phyloP scores from a whole-genome alignment of 345 rosid genomes.

The Lepidium sativum region DNA sequence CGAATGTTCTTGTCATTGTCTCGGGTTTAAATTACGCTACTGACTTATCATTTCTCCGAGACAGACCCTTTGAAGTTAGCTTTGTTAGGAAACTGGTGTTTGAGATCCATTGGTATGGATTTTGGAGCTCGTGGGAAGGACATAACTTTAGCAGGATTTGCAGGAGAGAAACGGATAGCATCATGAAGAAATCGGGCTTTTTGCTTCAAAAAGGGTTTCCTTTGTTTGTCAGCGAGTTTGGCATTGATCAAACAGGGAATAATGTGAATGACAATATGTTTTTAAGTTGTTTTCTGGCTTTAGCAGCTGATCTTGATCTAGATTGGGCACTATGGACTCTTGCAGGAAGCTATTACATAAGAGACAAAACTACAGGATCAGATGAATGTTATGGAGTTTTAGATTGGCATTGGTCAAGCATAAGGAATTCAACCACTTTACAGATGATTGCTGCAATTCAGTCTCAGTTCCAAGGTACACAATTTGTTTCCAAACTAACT shows the following conservation, averaged over 20 bases:
- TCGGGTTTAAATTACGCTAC: conserved; percentile 69
- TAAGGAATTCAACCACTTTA: conserved; percentile 44
- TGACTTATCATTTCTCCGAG: conserved; percentile 50
- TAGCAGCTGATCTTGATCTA: conserved; percentile 69
- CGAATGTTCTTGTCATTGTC: conserved; percentile 62
- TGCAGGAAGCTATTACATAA: conserved; percentile 67
- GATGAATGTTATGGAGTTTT: conserved; percentile 58
- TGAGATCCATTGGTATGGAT: conserved; percentile 80
- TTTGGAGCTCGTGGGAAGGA: conserved; percentile 62
- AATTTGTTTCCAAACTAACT: neutral
- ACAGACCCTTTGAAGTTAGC: conserved; percentile 35
- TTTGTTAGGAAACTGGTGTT: conserved; percentile 59
- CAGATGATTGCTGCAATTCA: conserved; percentile 51
- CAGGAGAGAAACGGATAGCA: conserved; percentile 40
- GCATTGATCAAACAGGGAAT: conserved; percentile 60
- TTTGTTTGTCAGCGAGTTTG: conserved; percentile 64
- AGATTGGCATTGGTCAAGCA: conserved; percentile 48
- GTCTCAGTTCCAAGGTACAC: conserved; percentile 53
- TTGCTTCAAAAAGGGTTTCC: conserved; percentile 53
- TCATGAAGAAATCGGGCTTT: conserved; percentile 48
- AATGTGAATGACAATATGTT: conserved; percentile 68
- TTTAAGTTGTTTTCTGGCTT: conserved; percentile 58
- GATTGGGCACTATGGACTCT: conserved; percentile 87
- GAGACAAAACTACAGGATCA: conserved; percentile 49
- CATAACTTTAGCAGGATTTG: conserved; percentile 65